Evolutionary conservation across 1,139 yeast genomes (phyloP).

Genomic region (Suhomyces kunorum): DNA sequence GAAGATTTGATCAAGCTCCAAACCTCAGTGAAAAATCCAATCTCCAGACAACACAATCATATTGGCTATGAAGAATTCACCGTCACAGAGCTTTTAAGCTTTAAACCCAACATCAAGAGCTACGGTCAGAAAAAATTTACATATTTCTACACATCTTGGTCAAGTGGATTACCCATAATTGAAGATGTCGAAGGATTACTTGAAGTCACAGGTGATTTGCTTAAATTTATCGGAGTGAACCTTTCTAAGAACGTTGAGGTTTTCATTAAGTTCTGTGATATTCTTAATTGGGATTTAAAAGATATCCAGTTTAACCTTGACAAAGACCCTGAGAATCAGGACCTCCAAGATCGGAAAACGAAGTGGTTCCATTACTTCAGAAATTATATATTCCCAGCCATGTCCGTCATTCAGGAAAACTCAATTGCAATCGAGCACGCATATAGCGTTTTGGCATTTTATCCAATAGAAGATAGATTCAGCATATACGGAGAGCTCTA

Average conservation of each 20-base stretch:
- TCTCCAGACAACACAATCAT: conserved; percentile 34
- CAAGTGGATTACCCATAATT: conserved; percentile 38
- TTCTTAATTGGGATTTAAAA: conserved; percentile 46
- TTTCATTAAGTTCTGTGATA: conserved; percentile 61
- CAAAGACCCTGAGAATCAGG: conserved; percentile 18
- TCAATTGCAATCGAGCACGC: conserved; percentile 65
- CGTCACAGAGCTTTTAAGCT: conserved; percentile 25
- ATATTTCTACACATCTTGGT: conserved; percentile 61
- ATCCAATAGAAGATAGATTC: conserved; percentile 66
- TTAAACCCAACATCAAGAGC: conserved; percentile 33
- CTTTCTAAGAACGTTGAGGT: conserved; percentile 53
- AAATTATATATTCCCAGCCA: conserved; percentile 66
- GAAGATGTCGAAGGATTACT: conserved; percentile 47
- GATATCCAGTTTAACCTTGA: conserved; percentile 8
- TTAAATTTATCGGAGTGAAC: conserved; percentile 59
- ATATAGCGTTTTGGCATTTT: conserved; percentile 53
- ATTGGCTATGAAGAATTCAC: conserved; percentile 31
- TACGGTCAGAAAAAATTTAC: conserved; percentile 34
- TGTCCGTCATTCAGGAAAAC: conserved; percentile 61
- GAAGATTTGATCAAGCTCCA: conserved; percentile 27
- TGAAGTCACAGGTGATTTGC: conserved; percentile 45
- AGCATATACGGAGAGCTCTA: conserved; percentile 82
- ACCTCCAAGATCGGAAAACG: conserved; percentile 22
- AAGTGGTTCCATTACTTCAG: conserved; percentile 67
- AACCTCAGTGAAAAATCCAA: conserved; percentile 27